Evolutionary conservation across 2,329 filamentous ascomycete genomes (phyloP), one percentile per base, ranked within the genome.

Genomic region (Metarhizium guizhouense): DNA sequence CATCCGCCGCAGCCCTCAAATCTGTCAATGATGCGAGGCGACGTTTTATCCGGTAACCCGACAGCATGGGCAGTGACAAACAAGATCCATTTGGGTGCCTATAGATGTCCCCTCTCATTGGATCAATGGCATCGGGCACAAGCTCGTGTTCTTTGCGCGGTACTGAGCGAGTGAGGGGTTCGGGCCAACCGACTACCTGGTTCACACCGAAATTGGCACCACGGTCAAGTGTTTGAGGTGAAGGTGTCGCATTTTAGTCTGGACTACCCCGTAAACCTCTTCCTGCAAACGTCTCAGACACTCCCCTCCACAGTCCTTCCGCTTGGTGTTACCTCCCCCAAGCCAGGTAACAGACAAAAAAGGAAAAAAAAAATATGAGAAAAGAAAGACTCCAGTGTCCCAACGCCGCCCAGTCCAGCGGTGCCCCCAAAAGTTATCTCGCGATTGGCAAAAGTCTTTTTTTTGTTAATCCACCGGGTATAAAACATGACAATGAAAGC

Each of bases 121-220:
- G 38, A 16, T 40, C 38, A 40, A 14, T 40, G 11, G 38, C 3
- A 40, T 40, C 38, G 38, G 38, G 38, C 38, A 40, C 38, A 40
- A 40, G 38, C 38, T 40, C 13, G 38, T 16, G 11, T 40, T 13
- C 38, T 11, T 16, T 40, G 38, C 14, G 5, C 13, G 38, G 38
- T 11, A 13, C 13, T 40, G 38, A 14, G 11, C 11, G 38, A 16
- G 38, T 48, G 45, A 48, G 45, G 45, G 45, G 45, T 48, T 30
- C 25, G 18, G 45, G 30, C 59, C 59, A 61, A 60, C 57, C 58
- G 58, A 53, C 16, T 57, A 16, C 52, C 59, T 53, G 34, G 57
- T 54, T 49, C 54, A 53, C 58, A 61, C 59, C 59, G 59, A 58
- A 58, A 57, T 55, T 43, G 45, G 53, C 57, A 57, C 25, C 53